Conservation (phyloP, 1,284 basidiomycete genomes). For the Ceraceosorus bombacis region DNA sequence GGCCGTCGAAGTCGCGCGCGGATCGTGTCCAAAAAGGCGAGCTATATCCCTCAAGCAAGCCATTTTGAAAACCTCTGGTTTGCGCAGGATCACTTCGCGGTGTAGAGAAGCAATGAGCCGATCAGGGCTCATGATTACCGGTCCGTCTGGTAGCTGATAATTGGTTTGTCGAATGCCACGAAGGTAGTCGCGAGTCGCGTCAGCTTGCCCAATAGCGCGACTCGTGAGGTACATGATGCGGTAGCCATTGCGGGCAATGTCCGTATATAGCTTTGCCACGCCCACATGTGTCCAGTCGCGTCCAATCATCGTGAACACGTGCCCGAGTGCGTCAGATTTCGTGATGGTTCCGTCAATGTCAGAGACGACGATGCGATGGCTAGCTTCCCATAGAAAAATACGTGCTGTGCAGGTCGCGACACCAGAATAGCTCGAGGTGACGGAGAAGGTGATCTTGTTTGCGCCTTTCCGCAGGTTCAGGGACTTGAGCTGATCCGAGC, state of each 20-base stretch:
- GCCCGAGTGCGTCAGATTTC: slow-evolving; percentile 84
- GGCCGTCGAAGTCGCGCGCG: slow-evolving; percentile 4
- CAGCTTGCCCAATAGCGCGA: slow-evolving; percentile 94
- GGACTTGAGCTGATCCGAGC: slow-evolving; percentile 65
- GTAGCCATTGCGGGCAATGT: slow-evolving; percentile 90
- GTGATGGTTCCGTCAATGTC: slow-evolving; percentile 99
- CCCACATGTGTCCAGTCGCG: slow-evolving; percentile 99
- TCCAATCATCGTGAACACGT: slow-evolving; percentile 96
- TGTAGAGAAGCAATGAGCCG: slow-evolving; percentile 88
- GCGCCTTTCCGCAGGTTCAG: slow-evolving; percentile 78
- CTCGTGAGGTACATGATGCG: slow-evolving; percentile 98
- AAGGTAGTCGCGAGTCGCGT: slow-evolving; percentile 90
- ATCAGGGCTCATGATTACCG: slow-evolving; percentile 98
- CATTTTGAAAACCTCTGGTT: slow-evolving; percentile 99
- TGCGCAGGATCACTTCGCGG: slow-evolving; percentile 60
- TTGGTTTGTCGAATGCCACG: slow-evolving; percentile 91
- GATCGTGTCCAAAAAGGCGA: slow-evolving; percentile 68
- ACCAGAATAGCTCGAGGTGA: slow-evolving; percentile 72
- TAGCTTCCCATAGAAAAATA: slow-evolving; percentile 91
- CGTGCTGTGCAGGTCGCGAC: slow-evolving; percentile 73
- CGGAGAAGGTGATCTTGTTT: slow-evolving; percentile 88
- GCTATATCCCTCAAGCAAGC: slow-evolving; percentile 94
- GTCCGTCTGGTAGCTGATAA: slow-evolving; percentile 91
- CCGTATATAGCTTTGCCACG: slow-evolving; percentile 95
- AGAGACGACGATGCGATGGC: slow-evolving; percentile 82